Percentiles rank a stretch among this genome's conserved stretches.
Evolutionary conservation across 139 green algal species (phyloP).

Genomic region (Ulvella scutata): DNA sequence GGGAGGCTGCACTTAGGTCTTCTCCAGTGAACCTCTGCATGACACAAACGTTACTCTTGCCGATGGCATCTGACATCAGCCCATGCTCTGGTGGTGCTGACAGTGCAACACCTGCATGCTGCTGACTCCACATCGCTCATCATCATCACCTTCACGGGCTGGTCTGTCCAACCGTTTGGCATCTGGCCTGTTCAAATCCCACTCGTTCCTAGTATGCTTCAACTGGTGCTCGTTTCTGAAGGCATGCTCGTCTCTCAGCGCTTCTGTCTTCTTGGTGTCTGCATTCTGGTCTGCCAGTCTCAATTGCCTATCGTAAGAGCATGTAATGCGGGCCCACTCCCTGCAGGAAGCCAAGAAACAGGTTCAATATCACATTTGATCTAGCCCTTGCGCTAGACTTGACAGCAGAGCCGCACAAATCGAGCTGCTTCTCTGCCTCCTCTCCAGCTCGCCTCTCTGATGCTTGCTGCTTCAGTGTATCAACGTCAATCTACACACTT

Average conservation of each 20-base stretch:
- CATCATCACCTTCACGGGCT: conserved; percentile 43
- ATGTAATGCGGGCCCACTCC: conserved; percentile 22
- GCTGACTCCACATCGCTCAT: conserved; percentile 30
- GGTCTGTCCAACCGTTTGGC: conserved; percentile 29
- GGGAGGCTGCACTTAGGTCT: conserved; percentile 39
- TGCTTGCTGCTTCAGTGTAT: conserved; percentile 27
- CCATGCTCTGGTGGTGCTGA: conserved; percentile 22
- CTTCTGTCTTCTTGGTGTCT: conserved; percentile 10
- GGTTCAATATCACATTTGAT: background rate
- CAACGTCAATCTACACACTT: conserved; percentile 32
- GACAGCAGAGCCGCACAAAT: conserved; percentile 23
- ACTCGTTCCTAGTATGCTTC: conserved; percentile 36
- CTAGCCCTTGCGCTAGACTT: background rate
- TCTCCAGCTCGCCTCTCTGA: conserved; percentile 20
- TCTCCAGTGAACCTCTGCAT: conserved; percentile 55
- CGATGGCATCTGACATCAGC: background rate
- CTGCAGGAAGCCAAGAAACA: conserved; percentile 11
- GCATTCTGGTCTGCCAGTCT: conserved; percentile 24
- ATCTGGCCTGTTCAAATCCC: conserved; percentile 57
- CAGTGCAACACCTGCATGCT: conserved; percentile 48
- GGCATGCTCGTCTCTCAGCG: conserved; percentile 16
- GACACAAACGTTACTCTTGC: conserved; percentile 6
- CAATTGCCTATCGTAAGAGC: conserved; percentile 33
- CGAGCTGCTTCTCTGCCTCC: conserved; percentile 15
- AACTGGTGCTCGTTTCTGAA: conserved; percentile 25